Conservation (phyloP, 2,329 filamentous ascomycete species). For the Helicocarpus griseus region DNA sequence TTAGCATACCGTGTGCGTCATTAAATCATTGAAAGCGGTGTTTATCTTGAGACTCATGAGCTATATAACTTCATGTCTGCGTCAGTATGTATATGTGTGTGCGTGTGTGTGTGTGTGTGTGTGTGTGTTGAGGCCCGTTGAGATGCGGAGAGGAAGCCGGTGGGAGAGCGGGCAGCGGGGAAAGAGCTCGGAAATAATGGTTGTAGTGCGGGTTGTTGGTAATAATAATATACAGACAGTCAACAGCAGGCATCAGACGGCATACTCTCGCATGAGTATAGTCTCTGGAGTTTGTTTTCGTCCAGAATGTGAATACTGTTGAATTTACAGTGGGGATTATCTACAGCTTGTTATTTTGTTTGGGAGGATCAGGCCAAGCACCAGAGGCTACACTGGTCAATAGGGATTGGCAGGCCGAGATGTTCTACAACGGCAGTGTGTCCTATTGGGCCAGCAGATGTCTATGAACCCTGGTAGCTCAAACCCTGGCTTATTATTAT, state of each 20-base stretch:
- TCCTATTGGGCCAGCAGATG: background rate
- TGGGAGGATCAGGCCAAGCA: constrained; percentile 1
- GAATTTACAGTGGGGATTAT: too few species aligned
- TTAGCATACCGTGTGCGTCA: background rate
- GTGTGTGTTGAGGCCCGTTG: too few species aligned
- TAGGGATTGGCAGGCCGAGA: background rate
- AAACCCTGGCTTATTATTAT: background rate
- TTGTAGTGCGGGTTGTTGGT: background rate
- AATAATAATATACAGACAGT: too few species aligned
- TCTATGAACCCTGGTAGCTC: background rate
- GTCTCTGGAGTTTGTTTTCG: background rate
- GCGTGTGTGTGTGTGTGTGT: background rate
- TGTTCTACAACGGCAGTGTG: too few species aligned
- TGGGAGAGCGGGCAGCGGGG: background rate
- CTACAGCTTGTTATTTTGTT: too few species aligned
- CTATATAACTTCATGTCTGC: background rate
- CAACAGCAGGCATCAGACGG: background rate
- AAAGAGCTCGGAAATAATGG: background rate
- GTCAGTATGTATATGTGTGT: background rate
- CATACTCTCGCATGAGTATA: background rate
- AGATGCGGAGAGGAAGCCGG: background rate
- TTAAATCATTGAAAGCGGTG: background rate
- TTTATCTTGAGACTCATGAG: background rate
- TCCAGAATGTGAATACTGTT: background rate
- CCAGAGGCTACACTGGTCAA: background rate